Evolutionary conservation across 116 monocot genomes (phyloP).

Genomic region (Thalassia testudinum): DNA sequence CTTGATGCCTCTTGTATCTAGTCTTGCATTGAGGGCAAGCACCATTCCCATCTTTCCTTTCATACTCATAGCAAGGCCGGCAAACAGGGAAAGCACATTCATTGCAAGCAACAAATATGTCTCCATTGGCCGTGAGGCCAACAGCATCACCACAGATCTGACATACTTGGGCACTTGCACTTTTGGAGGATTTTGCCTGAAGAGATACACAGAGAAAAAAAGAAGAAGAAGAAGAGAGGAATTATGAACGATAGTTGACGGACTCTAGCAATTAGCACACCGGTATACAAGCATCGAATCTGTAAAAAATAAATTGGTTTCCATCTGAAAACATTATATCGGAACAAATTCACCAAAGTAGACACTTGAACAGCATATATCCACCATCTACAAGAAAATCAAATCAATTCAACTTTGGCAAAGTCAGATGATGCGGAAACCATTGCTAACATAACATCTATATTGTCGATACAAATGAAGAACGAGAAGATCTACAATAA

Average conservation of each 20-base stretch:
- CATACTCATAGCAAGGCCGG: conserved; percentile 67
- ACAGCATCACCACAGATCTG: conserved; percentile 61
- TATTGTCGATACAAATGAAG: no score
- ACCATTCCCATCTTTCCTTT: conserved; percentile 59
- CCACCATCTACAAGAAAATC: not conserved
- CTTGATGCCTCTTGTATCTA: conserved; percentile 68
- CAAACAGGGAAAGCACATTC: conserved; percentile 82
- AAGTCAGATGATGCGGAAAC: no score
- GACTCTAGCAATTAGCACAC: not conserved
- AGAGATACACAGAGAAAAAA: not conserved
- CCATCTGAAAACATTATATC: not conserved
- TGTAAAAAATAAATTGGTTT: not conserved
- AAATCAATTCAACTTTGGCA: no score
- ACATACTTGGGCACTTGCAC: conserved; percentile 23
- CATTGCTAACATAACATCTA: no score
- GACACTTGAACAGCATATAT: not conserved
- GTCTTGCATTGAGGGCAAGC: conserved; percentile 74
- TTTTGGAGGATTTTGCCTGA: conserved; percentile 26
- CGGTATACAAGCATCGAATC: no score
- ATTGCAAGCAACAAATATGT: conserved; percentile 72
- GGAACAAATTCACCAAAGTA: not conserved
- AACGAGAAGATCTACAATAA: no score
- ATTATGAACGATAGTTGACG: not conserved
- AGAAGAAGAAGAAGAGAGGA: not conserved
- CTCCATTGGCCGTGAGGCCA: conserved; percentile 16